A percentile compares a stretch with the other conserved stretches of the same genome.
Conservation (phyloP, 140 eudicot genomes). For the Flaveria floridana region DNA sequence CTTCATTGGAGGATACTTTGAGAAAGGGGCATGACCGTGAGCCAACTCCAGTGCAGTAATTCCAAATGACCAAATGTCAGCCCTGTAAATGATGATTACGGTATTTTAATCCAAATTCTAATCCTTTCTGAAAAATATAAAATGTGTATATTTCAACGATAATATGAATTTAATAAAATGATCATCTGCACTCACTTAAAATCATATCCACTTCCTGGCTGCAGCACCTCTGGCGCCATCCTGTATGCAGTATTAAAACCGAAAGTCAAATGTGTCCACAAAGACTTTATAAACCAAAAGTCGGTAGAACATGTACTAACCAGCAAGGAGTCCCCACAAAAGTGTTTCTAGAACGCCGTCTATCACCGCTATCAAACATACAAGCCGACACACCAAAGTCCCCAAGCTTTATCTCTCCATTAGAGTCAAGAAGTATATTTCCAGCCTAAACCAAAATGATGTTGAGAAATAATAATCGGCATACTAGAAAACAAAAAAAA, state of each 20-base stretch:
- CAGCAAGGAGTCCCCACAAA: slow-evolving; percentile 99
- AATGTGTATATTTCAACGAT: not conserved
- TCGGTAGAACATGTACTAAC: slow-evolving; percentile 39
- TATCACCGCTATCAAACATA: slow-evolving; percentile 97
- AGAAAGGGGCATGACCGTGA: slow-evolving; percentile 99
- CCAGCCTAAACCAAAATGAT: slow-evolving; percentile 71
- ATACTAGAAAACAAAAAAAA: not conserved
- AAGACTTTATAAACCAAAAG: not conserved
- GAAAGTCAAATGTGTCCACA: not conserved
- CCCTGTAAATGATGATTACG: slow-evolving; percentile 48
- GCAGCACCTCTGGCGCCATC: slow-evolving; percentile 99
- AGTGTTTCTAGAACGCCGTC: slow-evolving; percentile 95
- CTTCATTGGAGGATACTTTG: slow-evolving; percentile 99
- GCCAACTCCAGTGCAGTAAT: slow-evolving; percentile 98
- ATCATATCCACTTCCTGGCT: slow-evolving; percentile 94
- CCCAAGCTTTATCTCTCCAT: slow-evolving; percentile 89
- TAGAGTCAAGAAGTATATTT: slow-evolving; percentile 83
- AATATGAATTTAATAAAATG: not conserved
- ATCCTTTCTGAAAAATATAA: not conserved
- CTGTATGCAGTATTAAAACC: slow-evolving; percentile 38
- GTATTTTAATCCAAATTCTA: not conserved
- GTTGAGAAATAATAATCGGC: not conserved
- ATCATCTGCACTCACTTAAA: slow-evolving; percentile 67
- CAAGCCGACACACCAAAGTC: slow-evolving; percentile 99
- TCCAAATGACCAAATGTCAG: slow-evolving; percentile 99